These are phyloP conservation scores for Aspergillus pseudoterreus DNA, from an alignment of 2,329 filamentous ascomycete species.

Conservation along the genomic window DNA sequence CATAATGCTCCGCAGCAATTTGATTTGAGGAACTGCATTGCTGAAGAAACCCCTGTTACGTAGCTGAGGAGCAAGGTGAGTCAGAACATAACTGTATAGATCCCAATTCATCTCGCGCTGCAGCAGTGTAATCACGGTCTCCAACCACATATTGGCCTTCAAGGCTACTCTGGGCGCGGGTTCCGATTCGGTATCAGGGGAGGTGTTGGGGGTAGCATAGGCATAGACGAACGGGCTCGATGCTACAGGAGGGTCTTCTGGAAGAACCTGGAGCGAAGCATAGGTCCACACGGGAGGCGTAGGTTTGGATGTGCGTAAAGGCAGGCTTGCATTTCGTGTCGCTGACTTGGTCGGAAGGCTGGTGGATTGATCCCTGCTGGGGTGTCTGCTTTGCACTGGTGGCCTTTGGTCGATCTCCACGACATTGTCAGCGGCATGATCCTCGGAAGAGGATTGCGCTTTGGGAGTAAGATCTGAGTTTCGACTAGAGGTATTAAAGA, in stretches of 20 bases:
- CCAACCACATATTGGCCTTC: conserved; percentile 68
- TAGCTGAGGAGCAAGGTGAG: conserved; percentile 81
- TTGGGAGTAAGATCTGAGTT: conserved; percentile 51
- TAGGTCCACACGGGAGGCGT: conserved; percentile 55
- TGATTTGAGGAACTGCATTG: conserved; percentile 69
- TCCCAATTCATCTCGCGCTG: conserved; percentile 81
- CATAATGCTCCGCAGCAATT: conserved; percentile 68
- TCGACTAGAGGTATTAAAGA: conserved; percentile 70
- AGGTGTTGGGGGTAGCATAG: conserved; percentile 37
- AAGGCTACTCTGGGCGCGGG: conserved; percentile 45
- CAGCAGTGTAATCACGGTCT: conserved; percentile 69
- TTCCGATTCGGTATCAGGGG: conserved; percentile 24
- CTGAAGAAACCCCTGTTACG: conserved; percentile 85
- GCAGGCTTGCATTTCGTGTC: conserved; percentile 30
- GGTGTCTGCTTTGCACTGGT: conserved; percentile 26
- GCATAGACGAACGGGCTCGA: conserved; percentile 52
- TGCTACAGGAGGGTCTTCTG: conserved; percentile 48
- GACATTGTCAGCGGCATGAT: conserved; percentile 32
- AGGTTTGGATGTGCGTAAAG: conserved; percentile 32
- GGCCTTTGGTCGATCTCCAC: conserved; percentile 35
- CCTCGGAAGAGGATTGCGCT: conserved; percentile 40
- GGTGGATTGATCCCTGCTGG: conserved; percentile 28
- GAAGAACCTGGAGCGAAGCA: conserved; percentile 50
- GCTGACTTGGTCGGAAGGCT: conserved; percentile 28
- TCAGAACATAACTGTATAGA: conserved; percentile 83